Base-by-base conservation (phyloP, 1,284 basidiomycete genomes). In the Stereum hirsutum region DNA sequence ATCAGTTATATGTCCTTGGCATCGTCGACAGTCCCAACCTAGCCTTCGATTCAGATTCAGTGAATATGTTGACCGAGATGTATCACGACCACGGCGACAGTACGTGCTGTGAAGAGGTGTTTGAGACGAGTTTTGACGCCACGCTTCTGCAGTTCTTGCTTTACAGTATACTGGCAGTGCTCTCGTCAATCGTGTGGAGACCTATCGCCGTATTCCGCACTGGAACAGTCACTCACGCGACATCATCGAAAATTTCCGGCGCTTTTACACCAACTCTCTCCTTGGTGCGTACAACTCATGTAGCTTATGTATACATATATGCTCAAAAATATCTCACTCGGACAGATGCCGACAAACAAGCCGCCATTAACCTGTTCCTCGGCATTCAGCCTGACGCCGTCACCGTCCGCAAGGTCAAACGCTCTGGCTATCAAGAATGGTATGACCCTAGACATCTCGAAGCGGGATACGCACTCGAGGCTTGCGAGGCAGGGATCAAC, bases 211-310 rank as follows among this genome's bases (percentile, higher is more conserved):
- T 21, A 93, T 95, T 72, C 88, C 88, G 0, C 93, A 97, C 52
- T 99, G 95, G 94, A 94, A 92, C 54, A 95, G 90, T 53, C 96
- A 98, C 62, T 97, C 94, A 2, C 75, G 96, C 21, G 95, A 99
- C 60, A 90, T 98, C 54, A 90, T 99, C 42, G 94, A 98, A 64
- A 97, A 96, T 52, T 86, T 99, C 44, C 75, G 91, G 42, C 79
- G 96, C 15, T 98, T 96, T 60, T 99, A 98, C 57, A 87, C 94
- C 4, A 99, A 99, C 57, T 93, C 90, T 4, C 74, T 99, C 32
- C 74, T 93, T 3, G 89, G 89, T 87, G 38, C 34, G 62, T 53
- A 7, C 21, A n/a, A n/a, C n/a, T n/a, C 19, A 15, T 26, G 11
- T 23, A 38, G 19, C n/a, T 33, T 8, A 21, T 38, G 20, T 44